Conservation (phyloP, 106 monocot species). For the Phalaenopsis equestris region DNA sequence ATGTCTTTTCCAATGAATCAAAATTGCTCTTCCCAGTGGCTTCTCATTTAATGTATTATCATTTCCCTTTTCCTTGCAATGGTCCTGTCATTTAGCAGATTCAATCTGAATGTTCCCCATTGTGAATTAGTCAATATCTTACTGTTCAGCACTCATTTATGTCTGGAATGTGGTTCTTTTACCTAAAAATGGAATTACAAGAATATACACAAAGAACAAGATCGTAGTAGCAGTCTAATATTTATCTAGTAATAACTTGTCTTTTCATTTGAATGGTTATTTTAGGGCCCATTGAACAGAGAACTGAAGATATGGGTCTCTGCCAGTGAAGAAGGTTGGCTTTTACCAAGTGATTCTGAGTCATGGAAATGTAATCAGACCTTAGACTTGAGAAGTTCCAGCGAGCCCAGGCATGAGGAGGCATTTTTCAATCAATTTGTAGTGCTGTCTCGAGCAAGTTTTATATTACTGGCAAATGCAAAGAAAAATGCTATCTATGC, state of each 20-base stretch:
- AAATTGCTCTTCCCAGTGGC: background rate
- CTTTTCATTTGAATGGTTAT: background rate
- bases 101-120: background rate
- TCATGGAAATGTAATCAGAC: conserved; percentile 92
- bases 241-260: background rate
- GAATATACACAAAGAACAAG: background rate
- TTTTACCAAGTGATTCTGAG: conserved; percentile 82
- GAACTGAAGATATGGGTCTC: conserved; percentile 93
- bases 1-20: background rate
- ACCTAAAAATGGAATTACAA: background rate
- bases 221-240: background rate
- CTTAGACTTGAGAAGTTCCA: conserved; percentile 70
- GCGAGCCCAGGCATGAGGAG: conserved; percentile 55
- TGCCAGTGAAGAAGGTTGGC: conserved; percentile 78
- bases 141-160: background rate
- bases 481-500: conserved; percentile 98
- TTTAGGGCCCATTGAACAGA: conserved; percentile 83
- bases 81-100: background rate
- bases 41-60: background rate
- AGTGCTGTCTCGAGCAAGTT: conserved; percentile 63
- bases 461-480: conserved; percentile 92
- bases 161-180: background rate
- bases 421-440: conserved; percentile 97
- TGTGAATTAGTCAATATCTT: background rate
- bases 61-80: background rate